Evolutionary conservation across 2,329 filamentous ascomycete species (phyloP).

Genomic region (Trichoderma sp.): DNA sequence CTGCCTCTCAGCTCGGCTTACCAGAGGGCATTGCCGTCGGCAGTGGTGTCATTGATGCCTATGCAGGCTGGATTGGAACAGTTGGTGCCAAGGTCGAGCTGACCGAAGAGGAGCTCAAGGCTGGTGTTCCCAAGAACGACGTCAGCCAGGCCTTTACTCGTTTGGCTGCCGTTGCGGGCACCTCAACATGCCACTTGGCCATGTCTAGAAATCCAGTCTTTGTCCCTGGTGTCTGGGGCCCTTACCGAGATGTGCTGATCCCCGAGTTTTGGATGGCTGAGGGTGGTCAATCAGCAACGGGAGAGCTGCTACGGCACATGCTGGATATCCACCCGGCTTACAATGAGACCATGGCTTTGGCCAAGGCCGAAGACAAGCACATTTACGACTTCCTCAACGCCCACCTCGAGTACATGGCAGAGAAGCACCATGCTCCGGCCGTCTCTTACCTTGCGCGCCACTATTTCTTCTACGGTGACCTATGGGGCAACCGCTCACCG

Average conservation of each 20-base stretch:
- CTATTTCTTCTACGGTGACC: conserved; percentile 97
- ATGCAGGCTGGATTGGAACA: conserved; percentile 97
- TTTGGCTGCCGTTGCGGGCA: conserved; percentile 91
- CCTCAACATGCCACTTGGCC: conserved; percentile 94
- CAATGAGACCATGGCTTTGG: conserved; percentile 75
- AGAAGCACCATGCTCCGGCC: conserved; percentile 70
- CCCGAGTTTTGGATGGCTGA: conserved; percentile 96
- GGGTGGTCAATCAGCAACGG: conserved; percentile 94
- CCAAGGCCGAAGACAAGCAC: conserved; percentile 80
- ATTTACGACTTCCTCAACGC: conserved; percentile 95
- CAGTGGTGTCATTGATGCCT: conserved; percentile 96
- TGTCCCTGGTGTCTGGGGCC: conserved; percentile 94
- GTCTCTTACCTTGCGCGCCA: conserved; percentile 88
- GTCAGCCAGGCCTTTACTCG: conserved; percentile 91
- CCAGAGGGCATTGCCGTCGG: conserved; percentile 88
- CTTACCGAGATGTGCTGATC: conserved; percentile 91
- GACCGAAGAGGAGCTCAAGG: conserved; percentile 65
- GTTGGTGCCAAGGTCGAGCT: conserved; percentile 95
- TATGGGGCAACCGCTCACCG: conserved; percentile 95
- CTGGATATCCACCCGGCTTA: conserved; percentile 94
- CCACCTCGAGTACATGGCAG: conserved; percentile 76
- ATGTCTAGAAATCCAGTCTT: conserved; percentile 95
- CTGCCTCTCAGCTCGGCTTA: conserved; percentile 81
- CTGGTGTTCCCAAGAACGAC: conserved; percentile 74
- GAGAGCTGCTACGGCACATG: conserved; percentile 90